Evolutionary conservation across 441 rosid genomes (phyloP).

Genomic region (Mallotus japonicus): DNA sequence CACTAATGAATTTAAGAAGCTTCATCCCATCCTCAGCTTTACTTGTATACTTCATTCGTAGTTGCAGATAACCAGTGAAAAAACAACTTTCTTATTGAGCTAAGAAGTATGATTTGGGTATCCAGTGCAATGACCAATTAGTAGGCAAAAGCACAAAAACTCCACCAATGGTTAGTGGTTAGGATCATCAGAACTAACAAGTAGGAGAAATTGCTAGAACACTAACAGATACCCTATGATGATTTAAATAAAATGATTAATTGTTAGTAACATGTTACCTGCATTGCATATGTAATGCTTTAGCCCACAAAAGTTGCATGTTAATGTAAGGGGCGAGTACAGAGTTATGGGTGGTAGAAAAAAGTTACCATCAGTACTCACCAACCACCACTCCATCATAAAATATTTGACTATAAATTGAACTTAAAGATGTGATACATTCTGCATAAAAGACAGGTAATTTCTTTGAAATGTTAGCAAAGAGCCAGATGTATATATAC

Average conservation of each 20-base stretch:
- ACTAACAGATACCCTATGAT: background rate
- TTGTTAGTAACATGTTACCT: background rate
- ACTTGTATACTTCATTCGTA: too few species aligned
- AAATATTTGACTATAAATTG: background rate
- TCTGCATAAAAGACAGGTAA: background rate
- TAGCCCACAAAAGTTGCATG: background rate
- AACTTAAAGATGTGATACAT: background rate
- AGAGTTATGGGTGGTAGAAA: background rate
- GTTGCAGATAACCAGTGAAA: background rate
- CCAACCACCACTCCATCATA: background rate
- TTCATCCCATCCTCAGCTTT: background rate
- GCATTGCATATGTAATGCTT: too few species aligned
- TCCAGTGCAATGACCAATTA: background rate
- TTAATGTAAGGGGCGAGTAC: background rate
- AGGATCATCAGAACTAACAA: background rate
- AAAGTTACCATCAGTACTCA: background rate
- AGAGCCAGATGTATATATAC: constrained; percentile 32
- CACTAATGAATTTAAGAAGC: background rate
- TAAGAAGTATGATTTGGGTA: background rate
- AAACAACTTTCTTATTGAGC: too few species aligned
- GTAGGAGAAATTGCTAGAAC: background rate
- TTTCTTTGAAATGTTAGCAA: background rate
- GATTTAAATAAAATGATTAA: background rate
- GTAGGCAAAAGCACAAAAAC: background rate
- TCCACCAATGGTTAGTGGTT: background rate